Evolutionary conservation across 2,329 filamentous ascomycete species (phyloP).

Genomic region (Colletotrichum zoysiae): DNA sequence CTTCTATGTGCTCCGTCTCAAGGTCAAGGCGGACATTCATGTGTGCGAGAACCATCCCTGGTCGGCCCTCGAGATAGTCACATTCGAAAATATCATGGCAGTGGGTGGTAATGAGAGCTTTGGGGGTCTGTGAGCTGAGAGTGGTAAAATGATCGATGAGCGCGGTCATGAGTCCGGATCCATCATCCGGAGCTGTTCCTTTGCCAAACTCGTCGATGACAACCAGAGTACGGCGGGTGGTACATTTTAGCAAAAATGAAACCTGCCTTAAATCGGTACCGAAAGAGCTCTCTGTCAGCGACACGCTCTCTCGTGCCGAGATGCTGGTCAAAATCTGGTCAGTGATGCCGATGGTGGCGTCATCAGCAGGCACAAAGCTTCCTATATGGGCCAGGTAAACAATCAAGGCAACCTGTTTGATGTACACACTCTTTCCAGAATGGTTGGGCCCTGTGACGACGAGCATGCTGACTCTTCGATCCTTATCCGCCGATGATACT

Average conservation of each 20-base stretch:
- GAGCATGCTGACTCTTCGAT: constrained; percentile 67
- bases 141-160: constrained; percentile 68
- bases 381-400: constrained; percentile 94
- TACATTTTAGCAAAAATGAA: constrained; percentile 78
- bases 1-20: constrained; percentile 62
- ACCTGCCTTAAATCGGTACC: constrained; percentile 89
- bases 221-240: constrained; percentile 81
- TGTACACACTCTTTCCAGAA: constrained; percentile 95
- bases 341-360: constrained; percentile 84
- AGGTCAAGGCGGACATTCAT: constrained; percentile 77
- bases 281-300: constrained; percentile 71
- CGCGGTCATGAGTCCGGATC: constrained; percentile 69
- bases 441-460: constrained; percentile 94
- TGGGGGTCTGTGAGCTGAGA: constrained; percentile 62
- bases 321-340: constrained; percentile 94
- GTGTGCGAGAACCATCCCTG: constrained; percentile 71
- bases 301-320: constrained; percentile 76
- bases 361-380: constrained; percentile 87
- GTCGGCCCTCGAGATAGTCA: constrained; percentile 64
- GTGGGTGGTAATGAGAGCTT: constrained; percentile 72
- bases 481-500: constrained; percentile 25
- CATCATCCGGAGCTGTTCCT: constrained; percentile 70
- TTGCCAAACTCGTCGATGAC: constrained; percentile 94
- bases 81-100: constrained; percentile 80
- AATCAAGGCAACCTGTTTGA: constrained; percentile 93